Evolutionary conservation across 176 grass and related monocot genomes (phyloP), one percentile per base, ranked within the genome.

Genomic region (Eremochloa ophiuroides): DNA sequence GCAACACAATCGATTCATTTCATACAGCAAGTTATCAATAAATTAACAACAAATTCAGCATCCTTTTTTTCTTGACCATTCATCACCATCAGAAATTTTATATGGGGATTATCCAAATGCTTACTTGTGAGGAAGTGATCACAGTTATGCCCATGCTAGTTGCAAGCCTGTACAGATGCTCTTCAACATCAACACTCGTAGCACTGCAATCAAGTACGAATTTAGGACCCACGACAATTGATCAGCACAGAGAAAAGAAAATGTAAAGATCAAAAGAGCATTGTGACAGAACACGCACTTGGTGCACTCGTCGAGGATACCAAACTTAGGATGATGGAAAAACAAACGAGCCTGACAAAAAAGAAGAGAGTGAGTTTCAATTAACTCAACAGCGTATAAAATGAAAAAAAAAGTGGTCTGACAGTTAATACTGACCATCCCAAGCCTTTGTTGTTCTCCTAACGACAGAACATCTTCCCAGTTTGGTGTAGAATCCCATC

Each of bases 161-260:
- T 73, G 96, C 93, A 30, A 98, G 86, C 62, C 88, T 95, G 68
- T 98, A 98, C 39, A 98, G 30, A 84, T 98, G 96, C 47, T 98
- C 96, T 83, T 98, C 96, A 35, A 98, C 93, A 98, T 98, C 96
- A 39, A 98, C 96, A 73, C 96, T 98, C 0, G 93, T 98, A 11
- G 96, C 96, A 74, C 96, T 98, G 82, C 70, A 87, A n/a, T 67
- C 66, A 75, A 73, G 18, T 6, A 70, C 15, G 0, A 7, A 5
- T 35, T 92, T 80, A 87, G 81, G 39, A 85, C 39, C 61, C 6
- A 3, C 12, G 44, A 17, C 42, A 78, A 50, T 73, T 75, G 39
- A 86, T 71, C 6, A 80, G 25, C 3, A 31, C 11, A 74, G 17
- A 51, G 65, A 31, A 35, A 30, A 33, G 1, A 10, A 30, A 88